A percentile compares a stretch with the other conserved stretches of the same genome.
Conservation (phyloP, 2,329 filamentous ascomycete species). For the Phialophora chinensis region DNA sequence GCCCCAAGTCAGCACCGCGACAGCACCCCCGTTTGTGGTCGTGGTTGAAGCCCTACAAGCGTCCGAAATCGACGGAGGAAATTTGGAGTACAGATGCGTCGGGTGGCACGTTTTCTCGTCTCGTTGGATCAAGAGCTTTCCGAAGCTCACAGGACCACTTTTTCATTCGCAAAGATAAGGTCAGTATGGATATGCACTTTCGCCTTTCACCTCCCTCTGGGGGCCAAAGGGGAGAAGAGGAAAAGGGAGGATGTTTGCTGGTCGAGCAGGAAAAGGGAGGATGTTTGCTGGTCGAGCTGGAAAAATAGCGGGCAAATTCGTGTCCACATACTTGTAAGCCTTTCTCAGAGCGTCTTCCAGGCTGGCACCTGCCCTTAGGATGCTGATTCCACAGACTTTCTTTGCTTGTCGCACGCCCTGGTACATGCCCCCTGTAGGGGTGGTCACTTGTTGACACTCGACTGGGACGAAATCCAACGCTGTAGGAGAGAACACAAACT, state of each 20-base stretch:
- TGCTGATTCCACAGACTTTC: slow-evolving; percentile 44
- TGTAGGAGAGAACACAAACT: slow-evolving; percentile 19
- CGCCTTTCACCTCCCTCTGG: too few species aligned
- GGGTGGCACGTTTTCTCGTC: slow-evolving; percentile 44
- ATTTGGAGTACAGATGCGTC: slow-evolving; percentile 43
- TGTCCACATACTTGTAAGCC: slow-evolving; percentile 39
- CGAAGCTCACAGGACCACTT: slow-evolving; percentile 43
- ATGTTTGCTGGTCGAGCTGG: too few species aligned
- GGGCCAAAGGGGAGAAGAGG: too few species aligned
- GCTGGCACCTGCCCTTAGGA: slow-evolving; percentile 45
- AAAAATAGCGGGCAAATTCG: too few species aligned
- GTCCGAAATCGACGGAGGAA: slow-evolving; percentile 39
- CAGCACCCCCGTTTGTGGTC: not conserved
- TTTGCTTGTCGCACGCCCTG: slow-evolving; percentile 28
- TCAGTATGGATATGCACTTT: not conserved
- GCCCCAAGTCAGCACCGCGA: slow-evolving; percentile 6
- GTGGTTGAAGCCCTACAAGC: slow-evolving; percentile 31
- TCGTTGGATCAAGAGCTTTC: slow-evolving; percentile 46
- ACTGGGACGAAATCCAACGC: slow-evolving; percentile 36
- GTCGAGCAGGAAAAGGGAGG: too few species aligned
- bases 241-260: too few species aligned
- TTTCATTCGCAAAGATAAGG: not conserved
- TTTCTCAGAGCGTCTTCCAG: slow-evolving; percentile 43
- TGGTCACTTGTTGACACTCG: slow-evolving; percentile 24
- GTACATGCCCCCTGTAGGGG: slow-evolving; percentile 32